Evolutionary conservation across 179 eudicot species (phyloP), one percentile per base, ranked within the genome.

Genomic region (Nepenthes alata): DNA sequence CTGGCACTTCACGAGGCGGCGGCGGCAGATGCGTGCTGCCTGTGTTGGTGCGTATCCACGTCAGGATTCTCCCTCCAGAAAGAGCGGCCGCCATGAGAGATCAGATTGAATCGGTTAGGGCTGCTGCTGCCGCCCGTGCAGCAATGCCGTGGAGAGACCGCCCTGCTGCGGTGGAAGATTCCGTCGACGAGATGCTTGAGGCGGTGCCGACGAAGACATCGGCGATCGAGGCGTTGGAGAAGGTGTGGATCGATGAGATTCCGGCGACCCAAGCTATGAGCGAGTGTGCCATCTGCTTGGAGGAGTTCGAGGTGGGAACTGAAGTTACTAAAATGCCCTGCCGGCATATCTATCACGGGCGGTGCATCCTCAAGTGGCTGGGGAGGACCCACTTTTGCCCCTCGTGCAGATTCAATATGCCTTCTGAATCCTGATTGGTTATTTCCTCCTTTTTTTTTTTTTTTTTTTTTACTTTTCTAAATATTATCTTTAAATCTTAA

Each of bases 251-350:
- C 6, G 38, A 25, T 4, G 72, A 11, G 0, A 47, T 3, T 3
- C 67, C 37, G 11, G 60, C 15, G 2, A 61, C n/a, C 0, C 69
- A 63, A 9, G 75, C 65, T 39, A 54, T 54, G 3, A 25, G 25
- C 25, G 78, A 74, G 9, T 78, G 81, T 47, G 58, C 58, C 5
- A 68, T 78, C 0, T 78, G 81, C 60, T 55, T 78, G 69, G 81
- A 78, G 63, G 48, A 55, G 45, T 44, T 74, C 6, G 59, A 4
- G 4, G 63, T 0, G 0, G 78, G 71, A 7, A 62, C 2, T 14
- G 73, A 71, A 51, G 76, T 63, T 61, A 60, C 66, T 8, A 59
- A 53, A 55, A 65, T 78, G 72, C 81, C 81, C 2, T 78, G 81
- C 45, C 54, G 45, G 0, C 81, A 78, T 78, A 9, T 68, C 10